These are phyloP conservation scores for Candida krabiensis DNA, from an alignment of 805 yeast genomes.

Conservation along the genomic window DNA sequence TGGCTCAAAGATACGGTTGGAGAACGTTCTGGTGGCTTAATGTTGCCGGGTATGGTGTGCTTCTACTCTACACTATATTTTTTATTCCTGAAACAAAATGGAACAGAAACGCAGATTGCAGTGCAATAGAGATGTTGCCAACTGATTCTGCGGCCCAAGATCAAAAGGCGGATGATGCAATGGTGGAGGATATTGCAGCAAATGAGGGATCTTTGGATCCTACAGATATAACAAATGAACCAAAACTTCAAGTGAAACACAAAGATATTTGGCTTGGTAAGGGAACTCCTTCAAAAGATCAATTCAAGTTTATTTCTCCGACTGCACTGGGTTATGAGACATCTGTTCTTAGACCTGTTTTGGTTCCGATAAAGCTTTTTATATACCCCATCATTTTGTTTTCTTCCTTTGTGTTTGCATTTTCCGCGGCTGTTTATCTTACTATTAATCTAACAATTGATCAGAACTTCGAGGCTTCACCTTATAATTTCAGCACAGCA, in stretches of 20 bases:
- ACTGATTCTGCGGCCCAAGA: constrained; percentile 4
- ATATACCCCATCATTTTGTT: no score
- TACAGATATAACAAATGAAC: no score
- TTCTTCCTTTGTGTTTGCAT: no score
- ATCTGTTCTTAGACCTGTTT: constrained; percentile 5
- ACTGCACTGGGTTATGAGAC: constrained; percentile 9
- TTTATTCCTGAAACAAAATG: constrained; percentile 8
- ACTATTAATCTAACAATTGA: no score
- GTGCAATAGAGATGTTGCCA: not conserved
- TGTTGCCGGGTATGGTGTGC: constrained; percentile 7
- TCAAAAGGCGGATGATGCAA: not conserved
- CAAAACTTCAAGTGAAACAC: constrained; percentile 1
- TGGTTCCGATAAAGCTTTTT: constrained; percentile 6
- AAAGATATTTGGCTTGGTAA: constrained; percentile 5
- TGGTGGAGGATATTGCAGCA: not conserved
- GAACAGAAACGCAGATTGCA: constrained; percentile 5
- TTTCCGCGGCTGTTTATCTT: no score
- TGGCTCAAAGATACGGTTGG: constrained; percentile 11
- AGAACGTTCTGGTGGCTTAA: constrained; percentile 10
- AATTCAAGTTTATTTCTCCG: constrained; percentile 7
- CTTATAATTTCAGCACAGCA: no score
- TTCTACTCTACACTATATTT: not conserved
- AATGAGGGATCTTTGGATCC: not conserved
- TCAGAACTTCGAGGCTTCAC: no score
- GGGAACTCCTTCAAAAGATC: constrained; percentile 7